phyloP scores from a whole-genome alignment of 139 green algal genomes.

The Ettlia oleoabundans region DNA sequence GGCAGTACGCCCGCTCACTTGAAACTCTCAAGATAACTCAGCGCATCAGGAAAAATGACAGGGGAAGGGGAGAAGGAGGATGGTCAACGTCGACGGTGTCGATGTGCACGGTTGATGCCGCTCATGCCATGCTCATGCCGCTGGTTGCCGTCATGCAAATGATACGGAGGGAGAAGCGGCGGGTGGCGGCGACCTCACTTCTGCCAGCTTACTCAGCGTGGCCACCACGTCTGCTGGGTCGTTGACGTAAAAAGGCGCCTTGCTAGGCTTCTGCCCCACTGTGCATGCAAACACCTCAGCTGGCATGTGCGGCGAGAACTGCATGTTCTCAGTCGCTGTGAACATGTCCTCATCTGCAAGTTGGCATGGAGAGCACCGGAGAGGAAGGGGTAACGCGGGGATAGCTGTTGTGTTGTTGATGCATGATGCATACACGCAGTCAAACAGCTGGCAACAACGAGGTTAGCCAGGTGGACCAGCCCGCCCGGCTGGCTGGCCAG shows the following conservation, averaged over 20 bases:
- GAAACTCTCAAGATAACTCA: too few relatives aligned
- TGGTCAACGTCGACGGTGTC: too few relatives aligned
- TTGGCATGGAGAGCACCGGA: neutral
- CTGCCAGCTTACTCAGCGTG: constrained; percentile 57
- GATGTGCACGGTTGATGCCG: too few relatives aligned
- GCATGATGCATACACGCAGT: too few relatives aligned
- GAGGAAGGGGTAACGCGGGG: neutral
- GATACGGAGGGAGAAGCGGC: constrained; percentile 20
- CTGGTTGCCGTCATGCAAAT: constrained; percentile 1
- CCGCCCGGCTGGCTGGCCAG: too few relatives aligned
- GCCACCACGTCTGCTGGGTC: constrained; percentile 85
- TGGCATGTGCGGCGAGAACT: constrained; percentile 58
- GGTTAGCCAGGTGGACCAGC: too few relatives aligned
- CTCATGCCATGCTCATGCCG: too few relatives aligned
- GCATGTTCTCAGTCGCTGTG: constrained; percentile 81
- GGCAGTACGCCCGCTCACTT: too few relatives aligned
- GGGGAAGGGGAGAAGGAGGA: neutral
- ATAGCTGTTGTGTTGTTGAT: neutral
- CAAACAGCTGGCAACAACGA: too few relatives aligned
- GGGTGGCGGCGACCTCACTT: neutral
- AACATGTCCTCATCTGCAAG: constrained; percentile 99
- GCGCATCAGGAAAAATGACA: too few relatives aligned
- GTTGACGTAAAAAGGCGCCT: constrained; percentile 97
- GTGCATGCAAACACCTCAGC: constrained; percentile 92
- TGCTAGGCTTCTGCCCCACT: constrained; percentile 95